These are phyloP conservation scores for Apiotrichum gamsii DNA, from an alignment of 1,284 basidiomycete genomes.

Conservation along the genomic window DNA sequence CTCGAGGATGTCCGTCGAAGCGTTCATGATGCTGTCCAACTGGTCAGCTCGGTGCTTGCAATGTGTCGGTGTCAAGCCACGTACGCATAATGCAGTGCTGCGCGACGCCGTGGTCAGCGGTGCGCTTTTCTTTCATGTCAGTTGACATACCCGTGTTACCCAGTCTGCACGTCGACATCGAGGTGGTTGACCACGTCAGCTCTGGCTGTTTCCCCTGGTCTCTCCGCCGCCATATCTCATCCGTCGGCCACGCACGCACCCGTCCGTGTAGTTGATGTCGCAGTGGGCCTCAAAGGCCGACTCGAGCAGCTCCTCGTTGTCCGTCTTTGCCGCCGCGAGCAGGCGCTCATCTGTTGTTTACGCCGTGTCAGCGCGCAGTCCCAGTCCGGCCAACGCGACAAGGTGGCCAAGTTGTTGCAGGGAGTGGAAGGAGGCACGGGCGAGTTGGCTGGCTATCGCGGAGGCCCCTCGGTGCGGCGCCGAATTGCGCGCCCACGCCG, in stretches of 20 bases:
- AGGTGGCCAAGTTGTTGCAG: too few relatives aligned
- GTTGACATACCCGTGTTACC: slow-evolving; percentile 60
- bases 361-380: slow-evolving; percentile 6
- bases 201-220: too few relatives aligned
- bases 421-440: too few relatives aligned
- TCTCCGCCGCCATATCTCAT: too few relatives aligned
- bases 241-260: too few relatives aligned
- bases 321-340: slow-evolving; percentile 64
- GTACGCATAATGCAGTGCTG: slow-evolving; percentile 76
- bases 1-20: slow-evolving; percentile 62
- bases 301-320: slow-evolving; percentile 64
- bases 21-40: slow-evolving; percentile 44
- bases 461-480: neutral
- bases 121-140: neutral
- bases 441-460: neutral
- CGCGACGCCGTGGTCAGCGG: neutral
- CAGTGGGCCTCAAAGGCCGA: slow-evolving; percentile 56
- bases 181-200: too few relatives aligned
- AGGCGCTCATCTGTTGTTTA: slow-evolving; percentile 65
- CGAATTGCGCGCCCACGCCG: neutral
- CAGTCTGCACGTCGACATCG: slow-evolving; percentile 54
- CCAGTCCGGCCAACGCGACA: neutral
- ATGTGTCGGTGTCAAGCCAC: slow-evolving; percentile 41
- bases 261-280: slow-evolving; percentile 71
- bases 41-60: neutral